phyloP scores from a whole-genome alignment of 352 stramenopile species.

The Globisporangium nagaii region DNA sequence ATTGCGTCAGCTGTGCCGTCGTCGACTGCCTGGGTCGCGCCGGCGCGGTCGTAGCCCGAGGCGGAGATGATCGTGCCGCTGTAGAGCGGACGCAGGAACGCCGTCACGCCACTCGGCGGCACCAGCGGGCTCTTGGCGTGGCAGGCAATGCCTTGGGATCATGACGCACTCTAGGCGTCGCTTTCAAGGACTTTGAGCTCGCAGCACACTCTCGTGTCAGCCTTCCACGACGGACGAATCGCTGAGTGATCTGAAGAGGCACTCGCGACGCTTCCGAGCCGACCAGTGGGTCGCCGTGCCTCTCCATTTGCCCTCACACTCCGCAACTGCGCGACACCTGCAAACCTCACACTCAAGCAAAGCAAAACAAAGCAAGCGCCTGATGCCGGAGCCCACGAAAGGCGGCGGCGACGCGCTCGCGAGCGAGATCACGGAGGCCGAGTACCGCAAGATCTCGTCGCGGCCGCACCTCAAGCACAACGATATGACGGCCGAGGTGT shows the following conservation, averaged over 20 bases:
- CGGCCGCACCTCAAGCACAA: constrained; percentile 78
- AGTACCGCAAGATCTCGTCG: constrained; percentile 84
- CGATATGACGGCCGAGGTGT: constrained; percentile 93
- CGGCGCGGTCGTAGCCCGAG: constrained; percentile 33
- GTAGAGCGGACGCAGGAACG: constrained; percentile 36
- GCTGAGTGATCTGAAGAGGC: too few relatives aligned
- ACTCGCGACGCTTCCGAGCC: too few relatives aligned
- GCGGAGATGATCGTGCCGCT: constrained; percentile 38
- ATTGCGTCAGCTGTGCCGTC: constrained; percentile 39
- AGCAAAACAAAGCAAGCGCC: background rate
- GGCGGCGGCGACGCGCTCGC: constrained; percentile 14
- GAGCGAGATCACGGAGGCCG: constrained; percentile 58
- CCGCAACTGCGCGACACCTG: too few relatives aligned
- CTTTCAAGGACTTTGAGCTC: too few relatives aligned
- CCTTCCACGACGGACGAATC: too few relatives aligned
- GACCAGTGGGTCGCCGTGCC: too few relatives aligned
- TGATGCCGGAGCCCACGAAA: constrained; percentile 59
- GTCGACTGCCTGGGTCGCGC: constrained; percentile 26
- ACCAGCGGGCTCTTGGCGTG: constrained; percentile 21
- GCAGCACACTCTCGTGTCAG: too few relatives aligned
- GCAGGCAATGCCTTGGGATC: too few relatives aligned
- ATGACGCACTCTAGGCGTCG: too few relatives aligned
- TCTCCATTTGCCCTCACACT: too few relatives aligned
- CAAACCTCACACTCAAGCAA: too few relatives aligned
- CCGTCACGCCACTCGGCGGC: constrained; percentile 28